Conservation (phyloP, 1,139 yeast species). For the Pichia sp. region DNA sequence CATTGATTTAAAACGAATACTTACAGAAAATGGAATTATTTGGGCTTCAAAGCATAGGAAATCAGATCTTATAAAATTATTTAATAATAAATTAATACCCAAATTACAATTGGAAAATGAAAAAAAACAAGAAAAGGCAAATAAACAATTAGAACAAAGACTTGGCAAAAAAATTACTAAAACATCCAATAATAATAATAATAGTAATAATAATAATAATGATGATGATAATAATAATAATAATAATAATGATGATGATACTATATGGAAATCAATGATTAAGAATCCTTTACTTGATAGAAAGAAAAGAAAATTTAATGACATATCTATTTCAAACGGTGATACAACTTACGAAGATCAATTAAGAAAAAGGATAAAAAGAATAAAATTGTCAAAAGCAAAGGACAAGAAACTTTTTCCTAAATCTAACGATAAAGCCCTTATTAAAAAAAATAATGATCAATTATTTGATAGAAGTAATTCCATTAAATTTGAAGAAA, state of each 20-base stretch:
- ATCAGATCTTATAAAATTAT: constrained; percentile 15
- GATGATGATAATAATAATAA: not conserved
- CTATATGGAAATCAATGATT: not conserved
- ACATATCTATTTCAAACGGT: constrained; percentile 2
- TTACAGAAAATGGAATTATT: constrained; percentile 15
- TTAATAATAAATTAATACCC: constrained; percentile 14
- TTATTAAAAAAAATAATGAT: too few species aligned
- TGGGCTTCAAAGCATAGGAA: constrained; percentile 20
- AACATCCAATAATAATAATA: too few species aligned
- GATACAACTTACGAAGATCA: constrained; percentile 14
- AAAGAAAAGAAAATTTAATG: constrained; percentile 16
- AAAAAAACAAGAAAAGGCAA: constrained; percentile 1
- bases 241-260: not conserved
- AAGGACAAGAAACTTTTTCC: constrained; percentile 1
- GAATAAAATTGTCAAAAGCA: constrained; percentile 20
- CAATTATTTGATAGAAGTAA: constrained; percentile 5
- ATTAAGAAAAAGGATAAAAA: constrained; percentile 19
- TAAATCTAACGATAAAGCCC: constrained; percentile 1
- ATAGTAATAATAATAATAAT: too few species aligned
- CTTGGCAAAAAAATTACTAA: too few species aligned
- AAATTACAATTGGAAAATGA: constrained; percentile 1
- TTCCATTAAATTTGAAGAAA: constrained; percentile 5
- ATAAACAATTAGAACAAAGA: too few species aligned
- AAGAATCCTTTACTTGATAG: not conserved
- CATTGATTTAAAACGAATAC: constrained; percentile 20